A percentile compares a stretch with the other conserved stretches of the same genome.
These are phyloP conservation scores for Aspergillus proliferans DNA, from an alignment of 2,329 filamentous ascomycete species.

Conservation along the genomic window DNA sequence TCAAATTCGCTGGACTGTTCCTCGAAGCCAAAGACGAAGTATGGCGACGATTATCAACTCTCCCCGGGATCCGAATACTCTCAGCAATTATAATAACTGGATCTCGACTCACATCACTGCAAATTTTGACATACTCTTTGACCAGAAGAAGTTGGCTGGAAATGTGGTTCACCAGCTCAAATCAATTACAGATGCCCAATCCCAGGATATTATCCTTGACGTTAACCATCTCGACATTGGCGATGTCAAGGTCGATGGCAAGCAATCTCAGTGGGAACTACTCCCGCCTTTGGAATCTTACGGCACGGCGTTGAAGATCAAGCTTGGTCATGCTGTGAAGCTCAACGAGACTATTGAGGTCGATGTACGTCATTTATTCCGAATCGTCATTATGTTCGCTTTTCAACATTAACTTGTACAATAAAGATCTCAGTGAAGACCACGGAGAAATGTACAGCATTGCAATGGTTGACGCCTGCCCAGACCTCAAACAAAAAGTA, in stretches of 20 bases:
- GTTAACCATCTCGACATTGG: slow-evolving; percentile 74
- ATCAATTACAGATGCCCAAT: slow-evolving; percentile 66
- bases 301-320: slow-evolving; percentile 43
- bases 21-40: slow-evolving; percentile 20
- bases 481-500: slow-evolving; percentile 95
- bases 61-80: slow-evolving; percentile 75
- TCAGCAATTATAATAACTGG: slow-evolving; percentile 88
- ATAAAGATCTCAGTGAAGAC: slow-evolving; percentile 65
- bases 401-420: slow-evolving; percentile 1
- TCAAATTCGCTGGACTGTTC: slow-evolving; percentile 2
- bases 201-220: slow-evolving; percentile 76
- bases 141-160: slow-evolving; percentile 68
- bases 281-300: slow-evolving; percentile 66
- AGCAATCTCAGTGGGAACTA: slow-evolving; percentile 62
- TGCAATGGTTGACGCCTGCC: slow-evolving; percentile 90
- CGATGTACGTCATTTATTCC: slow-evolving; percentile 30
- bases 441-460: slow-evolving; percentile 78
- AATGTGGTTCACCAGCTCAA: slow-evolving; percentile 70
- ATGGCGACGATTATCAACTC: slow-evolving; percentile 37
- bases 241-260: slow-evolving; percentile 63
- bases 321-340: slow-evolving; percentile 42
- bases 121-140: slow-evolving; percentile 77
- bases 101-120: slow-evolving; percentile 75
- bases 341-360: slow-evolving; percentile 45
- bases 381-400: neutral